Base-by-base conservation (phyloP, 2,329 filamentous ascomycete species). In the Helicocarpus griseus region DNA sequence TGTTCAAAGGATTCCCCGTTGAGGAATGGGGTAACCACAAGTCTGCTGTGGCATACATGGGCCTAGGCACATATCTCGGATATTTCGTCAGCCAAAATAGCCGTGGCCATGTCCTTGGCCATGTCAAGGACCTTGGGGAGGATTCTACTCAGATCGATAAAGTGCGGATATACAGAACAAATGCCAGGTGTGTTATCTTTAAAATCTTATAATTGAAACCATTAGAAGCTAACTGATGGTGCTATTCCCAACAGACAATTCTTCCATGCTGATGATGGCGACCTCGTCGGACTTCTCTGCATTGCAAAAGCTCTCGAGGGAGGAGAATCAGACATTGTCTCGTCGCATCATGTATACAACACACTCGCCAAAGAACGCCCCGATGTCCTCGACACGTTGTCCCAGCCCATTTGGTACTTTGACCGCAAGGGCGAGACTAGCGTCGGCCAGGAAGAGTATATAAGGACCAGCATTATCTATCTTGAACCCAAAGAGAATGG, bases 71-170 rank as follows among this genome's bases (percentile, higher is more conserved):
- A 4, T 85, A 95, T 67, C 77, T 95, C 8, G 89, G 89, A 53
- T 93, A 94, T 73, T 91, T 93, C 57, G 81, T 95, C 38, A 87
- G 82, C 22, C 89, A 95, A 64, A 95, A 95, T 71, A 83, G 84
- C 17, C 80, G 82, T 17, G 89, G 89, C 41, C 89, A 94, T 69
- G 86, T 94, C 8, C 79, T 95, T 1, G 89, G 89, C 6, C 89
- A 95, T 66, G 89, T 94, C 60, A 91, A 94, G 71, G 89, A 94
- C 69, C 78, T 93, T 3, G 87, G 87, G 43, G 89, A 90, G 58
- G 88, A 94, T 65, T 77, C 85, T 24, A 80, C 77, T 4, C 83
- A 89, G 70, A 94, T 89, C 61, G 86, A 94, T 72, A 85, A 83
- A 60, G 88, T 95, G 54, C 84, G 89, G 60, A 95, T 95, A 69